These are phyloP conservation scores for Ceriops zippeliana DNA, from an alignment of 345 rosid genomes.

Conservation along the genomic window DNA sequence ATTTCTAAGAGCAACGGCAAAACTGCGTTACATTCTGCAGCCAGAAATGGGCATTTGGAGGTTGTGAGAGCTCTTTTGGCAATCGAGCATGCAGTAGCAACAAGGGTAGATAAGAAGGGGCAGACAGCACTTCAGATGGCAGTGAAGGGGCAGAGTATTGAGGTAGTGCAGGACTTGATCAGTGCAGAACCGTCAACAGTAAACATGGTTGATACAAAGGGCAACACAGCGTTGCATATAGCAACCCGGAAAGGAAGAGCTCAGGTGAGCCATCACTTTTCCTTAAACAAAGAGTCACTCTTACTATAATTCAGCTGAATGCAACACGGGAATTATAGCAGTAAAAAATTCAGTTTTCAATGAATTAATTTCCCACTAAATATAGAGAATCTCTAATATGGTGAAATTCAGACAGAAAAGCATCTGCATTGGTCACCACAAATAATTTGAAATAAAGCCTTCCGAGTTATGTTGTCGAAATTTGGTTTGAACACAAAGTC, in stretches of 20 bases:
- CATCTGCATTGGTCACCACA: too few species aligned
- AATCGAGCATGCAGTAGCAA: conserved; percentile 54
- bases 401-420: too few species aligned
- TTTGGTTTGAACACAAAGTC: too few species aligned
- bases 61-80: conserved; percentile 64
- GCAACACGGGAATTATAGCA: background rate
- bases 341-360: background rate
- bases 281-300: too few species aligned
- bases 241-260: conserved; percentile 79
- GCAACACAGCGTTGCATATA: conserved; percentile 76
- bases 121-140: conserved; percentile 98
- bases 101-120: conserved; percentile 79
- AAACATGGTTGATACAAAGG: conserved; percentile 71
- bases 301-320: background rate
- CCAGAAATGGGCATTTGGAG: conserved; percentile 78
- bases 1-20: conserved; percentile 90
- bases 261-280: conserved; percentile 39
- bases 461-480: too few species aligned
- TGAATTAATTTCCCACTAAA: too few species aligned
- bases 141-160: conserved; percentile 70
- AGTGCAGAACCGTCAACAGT: conserved; percentile 49
- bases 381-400: too few species aligned
- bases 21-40: conserved; percentile 87
- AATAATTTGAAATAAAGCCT: too few species aligned
- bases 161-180: conserved; percentile 64